phyloP scores from a whole-genome alignment of 495 filamentous ascomycete genomes.

The Podospora sp. region DNA sequence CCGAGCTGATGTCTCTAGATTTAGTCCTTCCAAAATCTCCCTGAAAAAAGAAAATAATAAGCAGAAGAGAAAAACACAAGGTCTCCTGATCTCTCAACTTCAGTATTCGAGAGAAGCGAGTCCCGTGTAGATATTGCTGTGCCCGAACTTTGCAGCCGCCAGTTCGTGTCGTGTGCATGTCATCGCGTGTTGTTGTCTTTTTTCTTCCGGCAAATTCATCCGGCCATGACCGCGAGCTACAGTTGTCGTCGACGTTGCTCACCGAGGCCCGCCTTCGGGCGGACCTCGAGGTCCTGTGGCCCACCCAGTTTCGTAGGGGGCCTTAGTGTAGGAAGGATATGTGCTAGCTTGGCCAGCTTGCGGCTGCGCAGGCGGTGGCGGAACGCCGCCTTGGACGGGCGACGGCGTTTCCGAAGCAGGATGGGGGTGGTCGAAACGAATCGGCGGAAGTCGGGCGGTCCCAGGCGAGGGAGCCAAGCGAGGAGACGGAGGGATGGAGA shows the following conservation, averaged over 20 bases:
- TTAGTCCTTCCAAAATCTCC: neutral
- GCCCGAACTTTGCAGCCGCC: too few relatives aligned
- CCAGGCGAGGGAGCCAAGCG: constrained; percentile 42
- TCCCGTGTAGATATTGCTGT: neutral
- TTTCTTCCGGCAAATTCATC: too few relatives aligned
- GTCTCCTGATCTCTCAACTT: neutral
- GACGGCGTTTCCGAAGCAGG: constrained; percentile 34
- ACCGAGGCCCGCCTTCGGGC: constrained; percentile 31
- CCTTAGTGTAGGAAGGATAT: constrained; percentile 36
- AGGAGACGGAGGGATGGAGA: constrained; percentile 44
- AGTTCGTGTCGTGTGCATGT: too few relatives aligned
- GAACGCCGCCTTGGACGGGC: constrained; percentile 27
- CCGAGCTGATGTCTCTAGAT: constrained; percentile 34
- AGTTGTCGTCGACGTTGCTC: constrained; percentile 19
- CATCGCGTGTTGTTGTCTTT: too few relatives aligned
- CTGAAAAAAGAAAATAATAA: constrained; percentile 14
- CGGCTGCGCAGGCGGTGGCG: constrained; percentile 31
- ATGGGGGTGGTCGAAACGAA: constrained; percentile 45
- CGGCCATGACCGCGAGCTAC: neutral
- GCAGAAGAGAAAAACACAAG: constrained; percentile 22
- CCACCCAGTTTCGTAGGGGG: constrained; percentile 50
- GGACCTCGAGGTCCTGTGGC: constrained; percentile 41
- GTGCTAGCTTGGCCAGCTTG: constrained; percentile 32
- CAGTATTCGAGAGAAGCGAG: constrained; percentile 8
- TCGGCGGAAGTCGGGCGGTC: constrained; percentile 45